Base-by-base conservation (phyloP, 805 yeast genomes). In the Pichia pseudocactophila region DNA sequence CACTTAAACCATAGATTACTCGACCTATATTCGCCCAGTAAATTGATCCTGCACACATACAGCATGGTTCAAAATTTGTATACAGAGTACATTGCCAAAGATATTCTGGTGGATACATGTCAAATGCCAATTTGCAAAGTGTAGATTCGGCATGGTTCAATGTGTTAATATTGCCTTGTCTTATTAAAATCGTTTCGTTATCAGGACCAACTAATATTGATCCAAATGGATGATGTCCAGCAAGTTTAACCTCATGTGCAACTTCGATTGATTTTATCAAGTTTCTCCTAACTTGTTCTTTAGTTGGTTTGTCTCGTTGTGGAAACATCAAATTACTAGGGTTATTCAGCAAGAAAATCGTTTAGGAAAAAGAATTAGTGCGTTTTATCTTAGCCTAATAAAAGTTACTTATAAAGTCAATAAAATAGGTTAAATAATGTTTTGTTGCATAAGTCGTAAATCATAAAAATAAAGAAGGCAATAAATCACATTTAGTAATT, bases 61-160 rank as follows among this genome's bases (percentile, higher is more conserved):
- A 46, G 38, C 63, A 58, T 3, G 63, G 61, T 46, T 58, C 63
- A 37, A 58, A 57, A 36, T 50, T 58, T 8, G 63, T 55, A 37
- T 55, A 57, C 15, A 58, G 44, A 4, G 61, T 54, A 41, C 63
- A 58, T 31, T 44, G 27, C 61, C 61, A 58, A 1, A 58, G 46
- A 36, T 34, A 54, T 2, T 47, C 57, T 7, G 54, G 53, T 8
- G 54, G 26, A 31, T 40, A 52, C 36, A 37, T 39, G 11, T 41
- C 50, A 39, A 47, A 54, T 9, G 59, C 58, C 5, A 38, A 25
- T 26, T 55, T 39, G 28, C 59, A 54, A 8, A 57, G 40, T 11
- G 58, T 54, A 17, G 50, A 34, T 40, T 58, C 61, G 2, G 63
- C 63, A 41, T 58, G 63, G 36, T 58, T 58, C 19, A 57, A 40